A percentile compares a stretch with the other conserved stretches of the same genome.
Conservation (phyloP, 768 basidiomycete species). For the Porpolomopsis calyptriformis region DNA sequence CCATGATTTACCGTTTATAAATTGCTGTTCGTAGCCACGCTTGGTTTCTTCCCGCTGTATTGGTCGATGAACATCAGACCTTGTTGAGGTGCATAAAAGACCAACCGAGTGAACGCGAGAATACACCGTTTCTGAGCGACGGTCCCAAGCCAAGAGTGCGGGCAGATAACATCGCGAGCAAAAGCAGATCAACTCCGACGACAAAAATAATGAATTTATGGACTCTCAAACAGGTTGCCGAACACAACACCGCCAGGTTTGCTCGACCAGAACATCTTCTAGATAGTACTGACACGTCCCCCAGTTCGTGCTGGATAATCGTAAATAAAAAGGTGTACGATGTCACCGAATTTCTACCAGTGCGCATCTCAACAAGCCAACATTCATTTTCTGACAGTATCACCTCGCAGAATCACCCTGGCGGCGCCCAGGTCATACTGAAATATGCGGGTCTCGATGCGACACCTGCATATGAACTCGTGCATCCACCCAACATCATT, state of each 20-base stretch:
- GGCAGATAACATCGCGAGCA: conserved; percentile 30
- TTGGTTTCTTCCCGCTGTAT: conserved; percentile 32
- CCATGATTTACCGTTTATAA: conserved; percentile 30
- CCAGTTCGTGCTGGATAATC: conserved; percentile 76
- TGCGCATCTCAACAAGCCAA: conserved; percentile 18
- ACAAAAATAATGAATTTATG: too few relatives aligned
- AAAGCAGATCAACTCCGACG: not conserved
- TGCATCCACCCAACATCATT: conserved; percentile 78
- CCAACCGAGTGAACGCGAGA: conserved; percentile 30
- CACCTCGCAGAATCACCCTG: conserved; percentile 54
- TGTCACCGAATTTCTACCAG: conserved; percentile 68
- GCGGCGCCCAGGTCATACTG: conserved; percentile 73
- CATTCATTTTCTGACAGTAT: not conserved
- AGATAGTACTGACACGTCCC: not conserved
- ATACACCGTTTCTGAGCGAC: conserved; percentile 40
- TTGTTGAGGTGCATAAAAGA: conserved; percentile 4
- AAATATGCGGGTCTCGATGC: conserved; percentile 81
- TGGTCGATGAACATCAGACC: not conserved
- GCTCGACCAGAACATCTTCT: conserved; percentile 8
- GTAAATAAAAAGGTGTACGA: conserved; percentile 76
- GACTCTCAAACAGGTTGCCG: conserved; percentile 47
- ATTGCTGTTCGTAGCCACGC: conserved; percentile 28
- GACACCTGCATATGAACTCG: conserved; percentile 64
- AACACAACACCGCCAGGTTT: conserved; percentile 46
- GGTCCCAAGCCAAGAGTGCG: conserved; percentile 51